Evolutionary conservation across 306 rosid genomes (phyloP).

Genomic region (Astragalus membranaceus): DNA sequence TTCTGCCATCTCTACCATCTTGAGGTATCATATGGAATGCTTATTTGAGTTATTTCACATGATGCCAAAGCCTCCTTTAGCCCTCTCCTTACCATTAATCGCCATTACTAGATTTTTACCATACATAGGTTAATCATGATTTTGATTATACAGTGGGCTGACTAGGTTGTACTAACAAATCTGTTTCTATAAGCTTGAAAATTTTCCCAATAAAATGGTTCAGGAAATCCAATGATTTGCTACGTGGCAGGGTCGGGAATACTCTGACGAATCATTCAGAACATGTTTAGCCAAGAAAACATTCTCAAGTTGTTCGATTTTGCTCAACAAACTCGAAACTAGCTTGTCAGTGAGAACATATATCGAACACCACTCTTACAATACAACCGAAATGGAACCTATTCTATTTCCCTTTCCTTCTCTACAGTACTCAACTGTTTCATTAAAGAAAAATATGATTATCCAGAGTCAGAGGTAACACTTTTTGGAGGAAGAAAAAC

Average conservation of each 20-base stretch:
- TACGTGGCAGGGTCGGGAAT: no score
- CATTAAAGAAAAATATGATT: conserved; percentile 1
- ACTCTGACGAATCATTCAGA: no score
- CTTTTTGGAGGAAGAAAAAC: background rate
- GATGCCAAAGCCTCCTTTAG: background rate
- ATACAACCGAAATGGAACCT: background rate
- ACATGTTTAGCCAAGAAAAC: no score
- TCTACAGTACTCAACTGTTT: conserved; percentile 19
- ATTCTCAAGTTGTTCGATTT: no score
- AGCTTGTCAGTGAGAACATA: background rate
- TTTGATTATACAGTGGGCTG: background rate
- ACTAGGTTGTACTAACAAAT: background rate
- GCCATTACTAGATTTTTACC: background rate
- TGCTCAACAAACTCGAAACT: background rate
- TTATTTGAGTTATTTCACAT: background rate
- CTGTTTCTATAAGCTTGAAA: background rate
- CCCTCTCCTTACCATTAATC: background rate
- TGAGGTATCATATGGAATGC: background rate
- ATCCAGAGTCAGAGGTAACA: background rate
- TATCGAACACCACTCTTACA: conserved; percentile 11
- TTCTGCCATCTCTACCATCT: background rate
- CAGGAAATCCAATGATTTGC: no score
- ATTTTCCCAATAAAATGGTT: no score
- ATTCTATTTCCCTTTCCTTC: background rate
- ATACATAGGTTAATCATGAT: background rate